Base-by-base conservation (phyloP, 2,329 filamentous ascomycete genomes). In the Lachnellula arida region DNA sequence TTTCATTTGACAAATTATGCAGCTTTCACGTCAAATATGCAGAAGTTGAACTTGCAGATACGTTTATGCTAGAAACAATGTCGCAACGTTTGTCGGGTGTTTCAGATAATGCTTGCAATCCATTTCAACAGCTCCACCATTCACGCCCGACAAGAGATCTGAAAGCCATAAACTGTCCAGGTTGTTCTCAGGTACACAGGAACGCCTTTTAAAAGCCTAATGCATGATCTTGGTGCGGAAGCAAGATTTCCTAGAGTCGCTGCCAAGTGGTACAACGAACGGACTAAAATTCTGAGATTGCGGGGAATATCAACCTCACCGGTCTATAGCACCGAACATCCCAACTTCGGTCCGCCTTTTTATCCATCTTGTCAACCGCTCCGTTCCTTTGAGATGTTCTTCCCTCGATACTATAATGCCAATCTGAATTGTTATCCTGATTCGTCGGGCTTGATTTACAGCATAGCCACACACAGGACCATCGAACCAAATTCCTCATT, bases 391-490 rank as follows among this genome's bases (percentile, higher is more conserved):
- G 28, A 12, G 9, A 4, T 32, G 28, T 32, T 12, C 28, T 32
- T 9, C 28, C 17, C 39, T 40, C 23, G 15, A 51, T 23, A 17
- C 22, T 19, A 19, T 43, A 7, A 17, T 35, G 7, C n/a, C 47
- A 46, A 47, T 46, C 46, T 50, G 40, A 46, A 28, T n/a, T 46
- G 37, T 12, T 32, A 11, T 22, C 46, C 23, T 42, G 47, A 55
- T 55, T 51, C 40, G 48, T 25, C 42, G 53, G 47, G 35, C 32
- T 39, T 40, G 22, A 32, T 46, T 49, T 40, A n/a, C 28, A 14
- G 40, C 32, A 32, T 40, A 14, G 32, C 25, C 5, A 44, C 51
- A 42, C 23, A 35, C 28, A 25, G 28, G 34, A 46, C 47, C n/a
- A 11, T 46, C 17, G 7, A 46, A n/a, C 23, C 23, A 44, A 23